Evolutionary conservation across 176 grass and related monocot species (phyloP).

Genomic region (Leersia perrieri): DNA sequence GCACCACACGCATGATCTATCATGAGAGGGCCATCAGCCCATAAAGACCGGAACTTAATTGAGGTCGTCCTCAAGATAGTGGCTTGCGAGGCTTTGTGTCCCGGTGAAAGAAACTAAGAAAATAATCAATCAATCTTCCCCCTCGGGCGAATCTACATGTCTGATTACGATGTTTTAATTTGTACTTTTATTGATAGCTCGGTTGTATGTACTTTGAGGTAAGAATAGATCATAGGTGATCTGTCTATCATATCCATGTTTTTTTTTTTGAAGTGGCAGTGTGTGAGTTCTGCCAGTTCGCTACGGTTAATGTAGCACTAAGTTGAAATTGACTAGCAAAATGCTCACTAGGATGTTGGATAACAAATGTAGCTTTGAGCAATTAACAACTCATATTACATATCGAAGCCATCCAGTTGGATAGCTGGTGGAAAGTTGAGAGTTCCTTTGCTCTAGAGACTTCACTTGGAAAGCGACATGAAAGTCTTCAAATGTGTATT

Average conservation of each 20-base stretch:
- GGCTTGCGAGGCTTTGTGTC: not conserved
- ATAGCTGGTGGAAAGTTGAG: not conserved
- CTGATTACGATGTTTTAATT: not conserved
- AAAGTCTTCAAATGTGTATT: not conserved
- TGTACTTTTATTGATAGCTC: not conserved
- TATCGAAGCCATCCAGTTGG: not conserved
- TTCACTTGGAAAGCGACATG: not conserved
- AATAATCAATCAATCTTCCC: not conserved
- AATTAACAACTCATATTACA: not conserved
- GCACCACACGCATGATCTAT: too few relatives aligned
- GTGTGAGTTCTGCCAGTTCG: not conserved
- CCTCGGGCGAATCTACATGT: not conserved
- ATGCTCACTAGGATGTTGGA: not conserved
- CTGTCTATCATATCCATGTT: not conserved
- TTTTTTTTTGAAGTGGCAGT: not conserved
- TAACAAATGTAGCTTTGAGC: slow-evolving; percentile 1
- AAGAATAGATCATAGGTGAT: not conserved
- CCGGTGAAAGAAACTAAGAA: not conserved
- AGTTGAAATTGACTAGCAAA: not conserved
- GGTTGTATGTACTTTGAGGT: not conserved
- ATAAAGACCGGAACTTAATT: not conserved
- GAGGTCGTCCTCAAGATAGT: not conserved
- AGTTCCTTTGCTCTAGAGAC: not conserved
- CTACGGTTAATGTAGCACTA: not conserved
- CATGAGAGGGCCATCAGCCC: not conserved